Percentiles rank a stretch among this genome's conserved stretches.
Evolutionary conservation across 441 rosid genomes (phyloP).

Genomic region (Biscutella laevigata): DNA sequence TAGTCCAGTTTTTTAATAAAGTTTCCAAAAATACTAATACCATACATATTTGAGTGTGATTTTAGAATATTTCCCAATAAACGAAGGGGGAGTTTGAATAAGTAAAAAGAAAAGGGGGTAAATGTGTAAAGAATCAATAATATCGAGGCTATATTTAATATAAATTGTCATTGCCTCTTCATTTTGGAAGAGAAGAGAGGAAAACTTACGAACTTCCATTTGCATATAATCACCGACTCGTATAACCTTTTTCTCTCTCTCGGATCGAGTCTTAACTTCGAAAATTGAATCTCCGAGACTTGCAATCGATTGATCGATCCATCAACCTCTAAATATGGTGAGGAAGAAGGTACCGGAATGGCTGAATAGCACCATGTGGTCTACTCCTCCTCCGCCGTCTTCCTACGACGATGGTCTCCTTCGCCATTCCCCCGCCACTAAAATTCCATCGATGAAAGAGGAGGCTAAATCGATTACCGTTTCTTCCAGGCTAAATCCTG

Average conservation of each 20-base stretch:
- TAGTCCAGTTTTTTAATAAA: no score
- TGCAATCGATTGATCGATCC: conserved; percentile 12
- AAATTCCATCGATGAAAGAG: conserved; percentile 15
- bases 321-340: conserved; percentile 38
- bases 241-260: not conserved
- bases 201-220: conserved; percentile 9
- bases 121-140: not conserved
- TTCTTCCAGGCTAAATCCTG: conserved; percentile 21
- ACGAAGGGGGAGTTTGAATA: not conserved
- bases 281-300: not conserved
- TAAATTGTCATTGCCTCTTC: not conserved
- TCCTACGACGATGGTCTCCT: conserved; percentile 34
- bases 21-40: no score
- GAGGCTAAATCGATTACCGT: conserved; percentile 19
- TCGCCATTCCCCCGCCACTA: conserved; percentile 21
- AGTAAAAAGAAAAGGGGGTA: not conserved
- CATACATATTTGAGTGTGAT: no score
- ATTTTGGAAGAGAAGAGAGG: no score
- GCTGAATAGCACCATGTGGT: conserved; percentile 94
- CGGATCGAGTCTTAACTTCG: not conserved
- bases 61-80: not conserved
- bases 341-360: conserved; percentile 91
- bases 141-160: not conserved
- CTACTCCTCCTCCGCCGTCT: conserved; percentile 36
- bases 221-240: conserved; percentile 17